Conservation (phyloP, 2,329 filamentous ascomycete species). For the Cladophialophora psammophila region DNA sequence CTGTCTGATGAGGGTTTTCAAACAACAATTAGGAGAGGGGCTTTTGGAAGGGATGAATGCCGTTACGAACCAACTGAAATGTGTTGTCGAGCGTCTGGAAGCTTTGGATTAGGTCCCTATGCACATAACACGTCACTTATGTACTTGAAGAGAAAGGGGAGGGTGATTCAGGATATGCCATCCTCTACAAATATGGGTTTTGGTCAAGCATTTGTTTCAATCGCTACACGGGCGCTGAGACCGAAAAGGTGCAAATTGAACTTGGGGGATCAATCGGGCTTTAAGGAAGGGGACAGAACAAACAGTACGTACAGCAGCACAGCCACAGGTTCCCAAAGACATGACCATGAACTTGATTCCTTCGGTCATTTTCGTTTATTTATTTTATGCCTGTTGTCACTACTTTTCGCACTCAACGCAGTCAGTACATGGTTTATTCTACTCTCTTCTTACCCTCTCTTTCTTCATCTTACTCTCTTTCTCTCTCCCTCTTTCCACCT, state of each 20-base stretch:
- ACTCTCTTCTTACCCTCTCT: too few species aligned
- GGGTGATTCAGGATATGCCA: neutral
- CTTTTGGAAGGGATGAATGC: slow-evolving; percentile 5
- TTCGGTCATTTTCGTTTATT: too few species aligned
- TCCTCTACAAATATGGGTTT: neutral
- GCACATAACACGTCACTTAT: neutral
- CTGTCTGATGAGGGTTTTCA: slow-evolving; percentile 1
- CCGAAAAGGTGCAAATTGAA: neutral
- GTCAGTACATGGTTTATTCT: too few species aligned
- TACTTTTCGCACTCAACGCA: too few species aligned
- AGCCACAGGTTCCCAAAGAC: neutral
- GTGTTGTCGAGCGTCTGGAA: slow-evolving; percentile 7
- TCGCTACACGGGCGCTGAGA: neutral
- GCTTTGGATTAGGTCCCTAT: slow-evolving; percentile 1
- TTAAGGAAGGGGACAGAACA: neutral
- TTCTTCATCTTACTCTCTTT: too few species aligned
- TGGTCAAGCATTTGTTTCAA: slow-evolving; percentile 6
- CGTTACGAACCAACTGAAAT: slow-evolving; percentile 5
- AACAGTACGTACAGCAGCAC: too few species aligned
- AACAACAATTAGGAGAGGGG: neutral
- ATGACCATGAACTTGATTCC: neutral
- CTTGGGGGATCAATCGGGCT: neutral
- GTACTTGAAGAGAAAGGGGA: neutral
- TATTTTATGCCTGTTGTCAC: too few species aligned
- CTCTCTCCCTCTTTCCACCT: too few species aligned